Evolutionary conservation across 2,329 filamentous ascomycete species (phyloP).

Genomic region (Apiospora saccharicola): DNA sequence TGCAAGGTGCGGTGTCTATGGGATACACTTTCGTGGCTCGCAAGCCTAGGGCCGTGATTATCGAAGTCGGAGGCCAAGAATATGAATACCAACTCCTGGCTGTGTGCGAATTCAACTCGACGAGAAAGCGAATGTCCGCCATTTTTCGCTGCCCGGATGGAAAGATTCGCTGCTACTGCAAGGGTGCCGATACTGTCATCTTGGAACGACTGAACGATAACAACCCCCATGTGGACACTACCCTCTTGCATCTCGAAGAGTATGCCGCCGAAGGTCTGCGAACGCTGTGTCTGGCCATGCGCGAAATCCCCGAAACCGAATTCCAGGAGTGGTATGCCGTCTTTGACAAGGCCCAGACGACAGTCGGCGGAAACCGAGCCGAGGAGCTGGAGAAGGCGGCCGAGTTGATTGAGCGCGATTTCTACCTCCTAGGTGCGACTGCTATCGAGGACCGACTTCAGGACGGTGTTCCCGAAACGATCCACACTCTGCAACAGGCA

Average conservation of each 20-base stretch:
- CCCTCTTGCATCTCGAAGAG: conserved; percentile 94
- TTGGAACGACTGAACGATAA: conserved; percentile 85
- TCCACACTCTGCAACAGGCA: conserved; percentile 94
- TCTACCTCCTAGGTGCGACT: conserved; percentile 90
- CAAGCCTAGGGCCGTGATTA: conserved; percentile 87
- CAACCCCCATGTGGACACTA: conserved; percentile 88
- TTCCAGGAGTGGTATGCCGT: conserved; percentile 87
- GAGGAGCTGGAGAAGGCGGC: conserved; percentile 97
- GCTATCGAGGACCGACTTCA: conserved; percentile 97
- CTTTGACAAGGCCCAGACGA: conserved; percentile 87
- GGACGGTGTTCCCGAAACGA: conserved; percentile 97
- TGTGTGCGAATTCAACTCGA: conserved; percentile 99
- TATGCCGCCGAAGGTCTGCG: conserved; percentile 96
- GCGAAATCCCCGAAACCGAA: conserved; percentile 89
- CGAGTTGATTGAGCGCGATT: conserved; percentile 92
- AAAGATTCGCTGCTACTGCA: conserved; percentile 92
- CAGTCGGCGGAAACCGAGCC: conserved; percentile 88
- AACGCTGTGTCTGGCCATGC: conserved; percentile 93
- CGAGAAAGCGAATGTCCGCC: conserved; percentile 95
- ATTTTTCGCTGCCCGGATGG: conserved; percentile 97
- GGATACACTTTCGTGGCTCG: conserved; percentile 92
- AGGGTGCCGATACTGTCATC: conserved; percentile 97
- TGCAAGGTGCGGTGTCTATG: conserved; percentile 84
- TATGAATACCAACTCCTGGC: conserved; percentile 89
- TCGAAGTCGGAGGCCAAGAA: conserved; percentile 75